Evolutionary conservation across 2,329 filamentous ascomycete genomes (phyloP), one percentile per base, ranked within the genome.

Genomic region (Fusarium pseudocircinatum): DNA sequence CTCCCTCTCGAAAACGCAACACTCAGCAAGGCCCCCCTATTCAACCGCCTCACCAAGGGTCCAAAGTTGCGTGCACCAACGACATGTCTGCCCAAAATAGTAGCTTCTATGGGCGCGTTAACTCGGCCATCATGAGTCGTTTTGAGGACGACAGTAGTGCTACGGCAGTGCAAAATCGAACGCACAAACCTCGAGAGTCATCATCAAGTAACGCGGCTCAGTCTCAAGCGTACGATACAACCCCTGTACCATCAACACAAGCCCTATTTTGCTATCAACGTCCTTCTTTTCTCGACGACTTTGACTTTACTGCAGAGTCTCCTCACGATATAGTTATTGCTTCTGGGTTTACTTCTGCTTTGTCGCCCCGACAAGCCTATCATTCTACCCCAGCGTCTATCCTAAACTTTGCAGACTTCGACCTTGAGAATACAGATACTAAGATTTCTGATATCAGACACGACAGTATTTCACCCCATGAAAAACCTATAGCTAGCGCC

Each of bases 91-190:
- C 71, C 14, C 57, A 54, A 16, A 63, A 70, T 22, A 63, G 75
- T 32, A 70, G 71, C 16, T 60, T 79, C 28, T 82, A 83, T 52
- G 78, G 79, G 14, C 71, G 72, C 11, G 66, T 82, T 26, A 82
- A 77, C 52, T 73, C 79, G 10, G 75, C 76, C 22, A 80, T 82
- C 20, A 77, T 81, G 66, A 70, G 72, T 22, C 77, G 76, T 4
- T 82, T 81, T 46, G 79, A 76, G 22, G 74, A 74, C n/a, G 80
- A 82, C 11, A 72, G 77, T 22, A 75, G 28, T n/a, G 46, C 46
- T 13, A 49, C 46, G n/a, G 46, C 22, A 32, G 46, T 49, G 46
- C 22, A 32, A 32, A 32, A 49, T 32, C 46, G 10, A 49, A 32
- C 11, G 22, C 32, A 30, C 28, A 32, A 32, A n/a, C 22, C 46